Conservation (phyloP, 2,329 filamentous ascomycete genomes). For the Cladophialophora yegresii region DNA sequence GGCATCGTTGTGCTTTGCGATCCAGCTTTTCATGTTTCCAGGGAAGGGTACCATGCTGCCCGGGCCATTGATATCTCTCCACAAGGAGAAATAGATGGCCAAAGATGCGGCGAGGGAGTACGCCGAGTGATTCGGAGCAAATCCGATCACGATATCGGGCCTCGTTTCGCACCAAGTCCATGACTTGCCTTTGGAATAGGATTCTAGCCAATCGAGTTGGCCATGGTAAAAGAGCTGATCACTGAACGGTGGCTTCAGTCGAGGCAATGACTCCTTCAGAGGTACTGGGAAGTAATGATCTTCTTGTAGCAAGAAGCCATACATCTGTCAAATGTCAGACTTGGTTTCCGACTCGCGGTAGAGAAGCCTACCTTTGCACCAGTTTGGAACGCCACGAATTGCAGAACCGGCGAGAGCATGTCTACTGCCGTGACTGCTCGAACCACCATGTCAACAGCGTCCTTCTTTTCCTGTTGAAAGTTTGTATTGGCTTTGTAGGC, state of each 20-base stretch:
- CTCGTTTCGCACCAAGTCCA: neutral
- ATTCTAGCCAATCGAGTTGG: slow-evolving; percentile 35
- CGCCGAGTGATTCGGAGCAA: neutral
- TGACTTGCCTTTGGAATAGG: slow-evolving; percentile 1
- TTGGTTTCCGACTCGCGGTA: too few relatives aligned
- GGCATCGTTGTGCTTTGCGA: slow-evolving; percentile 37
- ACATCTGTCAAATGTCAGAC: neutral
- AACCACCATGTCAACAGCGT: neutral
- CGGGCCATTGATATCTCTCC: neutral
- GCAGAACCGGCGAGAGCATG: neutral
- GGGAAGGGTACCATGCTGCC: neutral
- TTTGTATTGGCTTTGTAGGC: neutral
- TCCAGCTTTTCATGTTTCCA: slow-evolving; percentile 28
- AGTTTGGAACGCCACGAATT: neutral
- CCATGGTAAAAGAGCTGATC: slow-evolving; percentile 41
- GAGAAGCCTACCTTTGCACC: neutral
- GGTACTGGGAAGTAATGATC: slow-evolving; percentile 36
- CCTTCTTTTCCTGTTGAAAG: neutral
- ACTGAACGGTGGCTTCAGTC: slow-evolving; percentile 38
- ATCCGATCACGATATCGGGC: neutral
- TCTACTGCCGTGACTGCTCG: neutral
- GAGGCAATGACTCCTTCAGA: slow-evolving; percentile 39
- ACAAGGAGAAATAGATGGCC: neutral
- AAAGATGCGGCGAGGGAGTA: neutral
- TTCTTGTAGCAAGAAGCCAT: neutral